Percentiles rank a stretch among this genome's conserved stretches.
Conservation (phyloP, 352 stramenopile genomes). For the Pythium biforme region DNA sequence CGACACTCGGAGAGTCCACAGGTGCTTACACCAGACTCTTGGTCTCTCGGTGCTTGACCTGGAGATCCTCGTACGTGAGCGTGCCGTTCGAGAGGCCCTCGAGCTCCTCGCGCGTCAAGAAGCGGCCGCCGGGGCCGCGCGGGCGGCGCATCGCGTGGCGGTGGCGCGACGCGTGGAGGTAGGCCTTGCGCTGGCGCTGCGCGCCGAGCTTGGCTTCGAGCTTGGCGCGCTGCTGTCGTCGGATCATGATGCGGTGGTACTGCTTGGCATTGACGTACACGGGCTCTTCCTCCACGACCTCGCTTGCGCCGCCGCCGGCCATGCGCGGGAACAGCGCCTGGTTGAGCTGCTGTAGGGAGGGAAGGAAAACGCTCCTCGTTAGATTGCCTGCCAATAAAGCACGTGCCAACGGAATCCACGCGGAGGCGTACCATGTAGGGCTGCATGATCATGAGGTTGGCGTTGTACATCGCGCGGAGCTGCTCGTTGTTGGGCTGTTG, state of each 20-base stretch:
- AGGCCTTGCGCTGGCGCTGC: slow-evolving; percentile 77
- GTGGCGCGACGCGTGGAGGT: slow-evolving; percentile 85
- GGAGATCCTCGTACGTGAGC: slow-evolving; percentile 58
- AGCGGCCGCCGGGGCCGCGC: slow-evolving; percentile 78
- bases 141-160: slow-evolving; percentile 86
- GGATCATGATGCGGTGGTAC: slow-evolving; percentile 90
- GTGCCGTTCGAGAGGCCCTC: slow-evolving; percentile 66
- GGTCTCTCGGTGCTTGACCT: slow-evolving; percentile 31
- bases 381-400: no score
- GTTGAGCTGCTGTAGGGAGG: slow-evolving; percentile 35
- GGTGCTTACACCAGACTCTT: slow-evolving; percentile 25
- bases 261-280: slow-evolving; percentile 92
- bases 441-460: slow-evolving; percentile 78
- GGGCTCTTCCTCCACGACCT: slow-evolving; percentile 80
- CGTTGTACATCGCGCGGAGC: slow-evolving; percentile 78
- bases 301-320: slow-evolving; percentile 34
- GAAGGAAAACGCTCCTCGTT: no score
- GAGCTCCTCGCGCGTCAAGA: slow-evolving; percentile 83
- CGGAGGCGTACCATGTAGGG: slow-evolving; percentile 63
- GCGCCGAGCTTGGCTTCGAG: slow-evolving; percentile 84
- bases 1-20: not conserved
- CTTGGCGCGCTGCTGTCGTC: slow-evolving; percentile 83
- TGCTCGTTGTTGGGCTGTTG: slow-evolving; percentile 80
- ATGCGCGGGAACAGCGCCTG: slow-evolving; percentile 60
- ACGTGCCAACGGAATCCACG: no score